Evolutionary conservation across 768 basidiomycete species (phyloP).

Genomic region (Crassisporium funariophilum): DNA sequence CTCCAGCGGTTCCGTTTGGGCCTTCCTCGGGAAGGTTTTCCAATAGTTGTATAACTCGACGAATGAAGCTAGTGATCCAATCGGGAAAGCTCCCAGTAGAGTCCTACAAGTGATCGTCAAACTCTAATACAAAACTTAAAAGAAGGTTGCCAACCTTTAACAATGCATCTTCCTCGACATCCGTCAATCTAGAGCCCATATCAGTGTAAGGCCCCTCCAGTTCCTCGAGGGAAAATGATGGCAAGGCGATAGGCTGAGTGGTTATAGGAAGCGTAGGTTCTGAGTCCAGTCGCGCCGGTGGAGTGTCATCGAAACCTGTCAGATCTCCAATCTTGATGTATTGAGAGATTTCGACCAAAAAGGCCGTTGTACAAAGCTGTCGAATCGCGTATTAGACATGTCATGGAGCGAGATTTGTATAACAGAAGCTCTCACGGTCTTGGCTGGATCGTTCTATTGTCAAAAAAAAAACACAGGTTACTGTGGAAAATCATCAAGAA

Average conservation of each 20-base stretch:
- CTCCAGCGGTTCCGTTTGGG: constrained; percentile 59
- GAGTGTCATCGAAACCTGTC: constrained; percentile 37
- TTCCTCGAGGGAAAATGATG: constrained; percentile 41
- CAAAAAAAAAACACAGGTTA: neutral
- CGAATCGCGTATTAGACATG: too few relatives aligned
- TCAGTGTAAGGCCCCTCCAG: constrained; percentile 38
- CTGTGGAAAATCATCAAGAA: neutral
- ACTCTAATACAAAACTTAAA: neutral
- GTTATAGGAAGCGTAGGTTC: constrained; percentile 35
- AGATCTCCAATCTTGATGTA: constrained; percentile 75
- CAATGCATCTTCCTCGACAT: constrained; percentile 71
- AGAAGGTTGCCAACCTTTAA: constrained; percentile 52
- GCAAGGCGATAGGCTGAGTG: constrained; percentile 29
- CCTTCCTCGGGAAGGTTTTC: constrained; percentile 89
- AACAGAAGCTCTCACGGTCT: constrained; percentile 77
- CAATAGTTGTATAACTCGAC: constrained; percentile 75
- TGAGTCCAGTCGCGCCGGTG: constrained; percentile 28
- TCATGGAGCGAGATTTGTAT: too few relatives aligned
- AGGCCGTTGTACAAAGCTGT: constrained; percentile 73
- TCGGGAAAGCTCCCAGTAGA: constrained; percentile 76
- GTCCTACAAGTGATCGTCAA: constrained; percentile 36
- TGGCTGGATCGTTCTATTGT: constrained; percentile 71
- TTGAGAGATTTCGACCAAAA: constrained; percentile 74
- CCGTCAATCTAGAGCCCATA: constrained; percentile 44
- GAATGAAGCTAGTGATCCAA: constrained; percentile 83